phyloP scores from a whole-genome alignment of 805 yeast species.

The Sugiyamaella boreocaroliniensis region DNA sequence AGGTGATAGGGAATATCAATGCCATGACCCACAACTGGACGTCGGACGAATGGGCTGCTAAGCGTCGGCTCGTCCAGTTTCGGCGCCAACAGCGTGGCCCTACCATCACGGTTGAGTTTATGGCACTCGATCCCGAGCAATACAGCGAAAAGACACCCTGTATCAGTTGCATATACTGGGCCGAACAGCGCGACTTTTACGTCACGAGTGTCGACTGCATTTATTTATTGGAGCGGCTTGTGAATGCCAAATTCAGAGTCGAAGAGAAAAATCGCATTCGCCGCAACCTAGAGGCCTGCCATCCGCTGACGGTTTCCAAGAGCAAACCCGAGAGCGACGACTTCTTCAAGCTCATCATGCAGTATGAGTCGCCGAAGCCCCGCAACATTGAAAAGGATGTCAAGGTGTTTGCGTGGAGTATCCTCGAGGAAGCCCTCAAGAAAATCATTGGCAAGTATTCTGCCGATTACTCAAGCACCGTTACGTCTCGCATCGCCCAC shows the following conservation, averaged over 20 bases:
- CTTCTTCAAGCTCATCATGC: slow-evolving; percentile 48
- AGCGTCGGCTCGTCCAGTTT: slow-evolving; percentile 46
- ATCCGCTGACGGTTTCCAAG: slow-evolving; percentile 54
- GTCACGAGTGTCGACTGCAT: slow-evolving; percentile 65
- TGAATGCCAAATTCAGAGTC: slow-evolving; percentile 48
- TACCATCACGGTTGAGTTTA: slow-evolving; percentile 35
- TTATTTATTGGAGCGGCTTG: slow-evolving; percentile 48
- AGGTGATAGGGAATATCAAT: slow-evolving; percentile 27
- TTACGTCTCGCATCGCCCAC: neutral
- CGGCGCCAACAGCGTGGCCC: slow-evolving; percentile 33
- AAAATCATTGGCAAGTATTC: slow-evolving; percentile 55
- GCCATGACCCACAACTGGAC: slow-evolving; percentile 43
- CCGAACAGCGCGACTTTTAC: slow-evolving; percentile 40
- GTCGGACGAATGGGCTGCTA: slow-evolving; percentile 35
- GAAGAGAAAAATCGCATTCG: slow-evolving; percentile 67
- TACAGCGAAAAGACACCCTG: slow-evolving; percentile 39
- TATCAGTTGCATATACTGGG: slow-evolving; percentile 56
- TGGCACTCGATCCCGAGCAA: slow-evolving; percentile 33
- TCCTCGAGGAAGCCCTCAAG: slow-evolving; percentile 45
- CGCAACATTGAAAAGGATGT: slow-evolving; percentile 65
- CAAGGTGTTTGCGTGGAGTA: slow-evolving; percentile 57
- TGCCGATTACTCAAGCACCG: slow-evolving; percentile 20
- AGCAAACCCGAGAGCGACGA: slow-evolving; percentile 33
- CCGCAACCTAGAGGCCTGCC: slow-evolving; percentile 56
- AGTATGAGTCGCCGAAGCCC: slow-evolving; percentile 57